A percentile compares a stretch with the other conserved stretches of the same genome.
Conservation (phyloP, 139 green algal species). For the Axilococcus clingmanii region DNA sequence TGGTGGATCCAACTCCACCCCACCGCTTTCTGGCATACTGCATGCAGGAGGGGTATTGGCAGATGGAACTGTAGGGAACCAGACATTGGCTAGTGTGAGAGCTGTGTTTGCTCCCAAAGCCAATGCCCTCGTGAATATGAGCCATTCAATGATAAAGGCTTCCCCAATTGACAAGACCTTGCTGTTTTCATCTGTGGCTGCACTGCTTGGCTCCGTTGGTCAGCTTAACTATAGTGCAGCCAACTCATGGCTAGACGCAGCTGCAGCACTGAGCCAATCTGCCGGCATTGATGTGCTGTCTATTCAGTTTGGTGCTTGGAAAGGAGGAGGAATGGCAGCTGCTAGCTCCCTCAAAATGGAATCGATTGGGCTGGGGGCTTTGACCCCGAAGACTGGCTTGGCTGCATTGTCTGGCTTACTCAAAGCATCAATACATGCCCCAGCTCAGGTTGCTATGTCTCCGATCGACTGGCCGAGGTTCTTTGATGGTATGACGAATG, state of each 20-base stretch:
- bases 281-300: conserved; percentile 25
- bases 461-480: conserved; percentile 23
- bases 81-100: conserved; percentile 22
- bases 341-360: conserved; percentile 17
- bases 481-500: neutral
- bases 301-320: conserved; percentile 67
- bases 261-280: neutral
- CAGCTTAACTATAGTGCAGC: conserved; percentile 54
- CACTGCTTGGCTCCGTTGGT: conserved; percentile 51
- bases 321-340: conserved; percentile 35
- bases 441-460: conserved; percentile 8
- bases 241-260: conserved; percentile 51
- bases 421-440: neutral
- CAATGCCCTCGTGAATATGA: neutral
- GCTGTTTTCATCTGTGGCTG: conserved; percentile 55
- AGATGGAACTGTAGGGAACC: conserved; percentile 49
- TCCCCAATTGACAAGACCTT: conserved; percentile 10
- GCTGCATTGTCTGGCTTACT: conserved; percentile 15
- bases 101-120: conserved; percentile 43
- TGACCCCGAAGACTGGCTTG: conserved; percentile 18
- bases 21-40: conserved; percentile 20
- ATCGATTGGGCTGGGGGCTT: conserved; percentile 20
- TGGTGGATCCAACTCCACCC: neutral
- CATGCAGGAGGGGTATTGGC: conserved; percentile 57
- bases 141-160: neutral